Evolutionary conservation across 176 grass and related monocot genomes (phyloP).

Genomic region (Zizania latifolia): DNA sequence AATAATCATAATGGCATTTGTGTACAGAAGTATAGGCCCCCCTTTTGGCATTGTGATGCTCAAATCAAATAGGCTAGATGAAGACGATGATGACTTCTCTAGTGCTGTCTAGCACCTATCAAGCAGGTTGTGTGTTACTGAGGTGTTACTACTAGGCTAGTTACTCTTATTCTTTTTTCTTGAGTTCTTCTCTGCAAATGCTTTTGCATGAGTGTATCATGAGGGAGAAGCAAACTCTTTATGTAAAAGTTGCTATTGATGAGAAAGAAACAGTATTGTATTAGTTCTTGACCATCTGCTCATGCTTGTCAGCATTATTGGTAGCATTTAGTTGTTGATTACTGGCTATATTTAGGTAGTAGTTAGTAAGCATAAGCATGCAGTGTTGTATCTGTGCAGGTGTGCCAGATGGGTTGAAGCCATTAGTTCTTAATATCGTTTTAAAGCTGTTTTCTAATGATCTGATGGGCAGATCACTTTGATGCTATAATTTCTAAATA

Average conservation of each 20-base stretch:
- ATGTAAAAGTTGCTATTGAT: constrained; percentile 5
- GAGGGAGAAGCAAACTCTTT: background rate
- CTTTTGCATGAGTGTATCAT: constrained; percentile 22
- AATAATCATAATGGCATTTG: no score
- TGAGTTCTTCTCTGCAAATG: constrained; percentile 12
- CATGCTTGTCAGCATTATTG: background rate
- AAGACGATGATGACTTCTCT: background rate
- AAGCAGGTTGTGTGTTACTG: background rate
- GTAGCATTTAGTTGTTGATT: background rate
- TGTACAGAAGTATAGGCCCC: no score
- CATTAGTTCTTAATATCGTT: background rate
- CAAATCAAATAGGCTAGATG: background rate
- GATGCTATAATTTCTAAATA: no score
- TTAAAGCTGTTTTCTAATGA: background rate
- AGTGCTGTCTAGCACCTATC: constrained; percentile 10
- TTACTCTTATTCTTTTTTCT: background rate
- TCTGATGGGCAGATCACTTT: background rate
- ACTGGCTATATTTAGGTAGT: background rate
- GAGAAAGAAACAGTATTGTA: constrained; percentile 1
- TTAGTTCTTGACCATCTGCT: constrained; percentile 5
- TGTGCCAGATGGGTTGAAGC: background rate
- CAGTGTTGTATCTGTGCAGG: constrained; percentile 9
- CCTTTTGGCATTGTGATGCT: background rate
- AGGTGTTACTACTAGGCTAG: constrained; percentile 22
- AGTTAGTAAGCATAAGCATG: constrained; percentile 12